Base-by-base conservation (phyloP, 1,284 basidiomycete genomes). In the Naganishia cerealis region DNA sequence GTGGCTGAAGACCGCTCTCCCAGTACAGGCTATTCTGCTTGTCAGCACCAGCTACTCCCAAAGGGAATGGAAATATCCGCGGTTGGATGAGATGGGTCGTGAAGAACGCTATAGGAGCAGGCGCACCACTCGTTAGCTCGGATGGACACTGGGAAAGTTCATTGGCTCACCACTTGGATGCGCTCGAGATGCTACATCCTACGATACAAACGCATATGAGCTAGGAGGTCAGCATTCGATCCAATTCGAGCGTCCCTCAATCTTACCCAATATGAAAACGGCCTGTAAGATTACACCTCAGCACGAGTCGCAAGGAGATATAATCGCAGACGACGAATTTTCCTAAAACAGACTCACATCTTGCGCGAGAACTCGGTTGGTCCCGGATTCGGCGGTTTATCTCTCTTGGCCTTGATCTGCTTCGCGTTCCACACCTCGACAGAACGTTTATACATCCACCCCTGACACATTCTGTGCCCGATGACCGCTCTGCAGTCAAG, bases 381-480 rank as follows among this genome's bases (percentile, higher is more conserved):
- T 6, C 69, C 69, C n/a, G 52, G 69, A 52, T 70, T 70, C 10
- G 56, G 46, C 50, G 50, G 38, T 21, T 66, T 65, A 38, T 55
- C 55, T 39, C 59, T 55, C 36, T 54, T 65, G 24, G 66, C 66
- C 39, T 43, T 52, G 12, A 48, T 59, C 62, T 70, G 69, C 46
- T 65, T 62, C 50, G 54, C 66, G 46, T 70, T 70, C 69, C 69
- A 70, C 13, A 59, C 48, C n/a, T 66, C 54, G 24, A 70, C 69
- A 29, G 67, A 39, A 7, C 50, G 55, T 16, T 57, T 57, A 26
- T 54, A 70, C 39, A 56, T 43, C 66, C 66, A 70, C 3, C 26
- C 57, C 50, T 54, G 24, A 46, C 63, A 70, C 62, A 70, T 70
- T 46, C 66, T 21, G 57, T 70, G 66, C 21, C 43, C 59, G 12